Conservation (phyloP, 257 asterid genomes). For the Solanum lycopersicoides region DNA sequence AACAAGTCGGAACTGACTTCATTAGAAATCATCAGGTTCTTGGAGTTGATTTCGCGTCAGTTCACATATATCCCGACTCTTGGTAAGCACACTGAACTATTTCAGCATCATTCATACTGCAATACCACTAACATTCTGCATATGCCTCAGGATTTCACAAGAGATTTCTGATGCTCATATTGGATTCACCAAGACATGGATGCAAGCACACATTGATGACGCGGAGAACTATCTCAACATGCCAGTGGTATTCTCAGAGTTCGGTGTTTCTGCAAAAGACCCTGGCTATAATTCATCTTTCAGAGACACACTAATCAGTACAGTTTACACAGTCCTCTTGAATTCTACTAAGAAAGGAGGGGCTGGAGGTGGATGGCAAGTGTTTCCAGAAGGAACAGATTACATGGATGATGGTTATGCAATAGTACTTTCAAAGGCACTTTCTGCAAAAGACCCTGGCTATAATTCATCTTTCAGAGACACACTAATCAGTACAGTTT, state of each 20-base stretch:
- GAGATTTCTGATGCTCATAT: constrained; percentile 57
- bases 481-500: constrained; percentile 45
- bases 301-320: constrained; percentile 38
- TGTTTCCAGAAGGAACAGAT: constrained; percentile 82
- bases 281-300: constrained; percentile 56
- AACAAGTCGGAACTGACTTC: constrained; percentile 91
- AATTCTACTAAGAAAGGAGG: constrained; percentile 77
- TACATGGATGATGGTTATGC: constrained; percentile 96
- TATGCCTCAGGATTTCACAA: constrained; percentile 50
- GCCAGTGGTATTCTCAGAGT: constrained; percentile 83
- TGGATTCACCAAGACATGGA: constrained; percentile 79
- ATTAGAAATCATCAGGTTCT: constrained; percentile 89
- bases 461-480: constrained; percentile 52
- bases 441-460: constrained; percentile 62
- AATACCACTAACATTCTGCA: not conserved
- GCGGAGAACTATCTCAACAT: constrained; percentile 58
- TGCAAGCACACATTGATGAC: constrained; percentile 82
- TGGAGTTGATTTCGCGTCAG: constrained; percentile 94
- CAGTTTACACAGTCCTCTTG: constrained; percentile 48
- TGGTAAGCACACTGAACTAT: constrained; percentile 34
- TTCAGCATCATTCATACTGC: not conserved
- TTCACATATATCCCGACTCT: constrained; percentile 82
- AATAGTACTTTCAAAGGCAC: constrained; percentile 57
- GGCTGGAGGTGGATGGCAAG: constrained; percentile 85
- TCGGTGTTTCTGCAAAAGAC: constrained; percentile 69